These are phyloP conservation scores for Petunia hybrid DNA, from an alignment of 305 asterid species.

Conservation along the genomic window DNA sequence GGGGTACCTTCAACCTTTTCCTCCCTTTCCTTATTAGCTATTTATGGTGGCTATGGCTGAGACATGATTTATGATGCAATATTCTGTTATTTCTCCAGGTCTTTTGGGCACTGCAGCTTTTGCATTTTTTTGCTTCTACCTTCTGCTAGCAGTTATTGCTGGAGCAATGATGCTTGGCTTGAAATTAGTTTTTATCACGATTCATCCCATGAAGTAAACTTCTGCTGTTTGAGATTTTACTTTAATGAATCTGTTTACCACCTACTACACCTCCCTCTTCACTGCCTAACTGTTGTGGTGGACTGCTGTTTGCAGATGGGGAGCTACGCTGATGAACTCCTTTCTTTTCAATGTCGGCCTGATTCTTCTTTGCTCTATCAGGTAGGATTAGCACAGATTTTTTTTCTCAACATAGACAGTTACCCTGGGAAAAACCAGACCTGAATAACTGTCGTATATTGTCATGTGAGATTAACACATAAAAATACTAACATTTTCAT, in stretches of 20 bases:
- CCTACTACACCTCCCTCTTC: neutral
- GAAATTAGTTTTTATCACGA: conserved; percentile 81
- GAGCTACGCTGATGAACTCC: conserved; percentile 98
- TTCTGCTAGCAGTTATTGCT: conserved; percentile 93
- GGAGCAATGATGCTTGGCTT: conserved; percentile 99
- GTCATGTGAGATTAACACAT: too few species aligned
- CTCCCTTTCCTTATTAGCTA: conserved; percentile 29
- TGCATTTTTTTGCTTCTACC: conserved; percentile 99
- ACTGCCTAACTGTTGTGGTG: conserved; percentile 23
- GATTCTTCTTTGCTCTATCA: conserved; percentile 96
- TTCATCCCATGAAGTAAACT: conserved; percentile 92
- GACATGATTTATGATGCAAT: conserved; percentile 23
- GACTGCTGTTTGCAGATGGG: conserved; percentile 72
- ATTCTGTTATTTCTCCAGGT: conserved; percentile 63
- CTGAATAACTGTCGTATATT: too few species aligned
- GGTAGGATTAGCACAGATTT: conserved; percentile 48
- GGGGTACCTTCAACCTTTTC: conserved; percentile 66
- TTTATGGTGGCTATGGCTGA: neutral
- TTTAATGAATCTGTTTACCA: conserved; percentile 26
- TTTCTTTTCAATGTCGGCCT: conserved; percentile 98
- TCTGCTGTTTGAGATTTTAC: conserved; percentile 9
- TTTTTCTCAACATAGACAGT: neutral
- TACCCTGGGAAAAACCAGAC: too few species aligned
- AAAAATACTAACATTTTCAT: neutral
- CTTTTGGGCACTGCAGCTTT: conserved; percentile 97